These are phyloP conservation scores for Blastobotrys indianensis DNA, from an alignment of 1,139 yeast genomes.

Conservation along the genomic window DNA sequence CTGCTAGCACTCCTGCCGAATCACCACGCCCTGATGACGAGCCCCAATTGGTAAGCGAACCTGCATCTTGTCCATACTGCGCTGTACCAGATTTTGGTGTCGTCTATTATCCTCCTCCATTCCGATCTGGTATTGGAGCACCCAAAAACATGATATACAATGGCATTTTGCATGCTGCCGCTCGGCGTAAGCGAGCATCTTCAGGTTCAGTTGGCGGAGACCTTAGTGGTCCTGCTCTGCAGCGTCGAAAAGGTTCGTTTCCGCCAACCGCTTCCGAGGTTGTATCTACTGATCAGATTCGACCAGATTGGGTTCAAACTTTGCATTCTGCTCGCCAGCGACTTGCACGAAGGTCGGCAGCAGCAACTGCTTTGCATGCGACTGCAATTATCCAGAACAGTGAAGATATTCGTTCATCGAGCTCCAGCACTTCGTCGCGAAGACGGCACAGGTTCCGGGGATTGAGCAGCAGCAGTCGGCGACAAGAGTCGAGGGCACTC, in stretches of 20 bases:
- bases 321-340: conserved; percentile 66
- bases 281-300: conserved; percentile 68
- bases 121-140: conserved; percentile 8
- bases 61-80: conserved; percentile 91
- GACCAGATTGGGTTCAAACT: conserved; percentile 90
- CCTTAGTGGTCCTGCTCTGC: conserved; percentile 12
- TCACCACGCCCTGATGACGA: conserved; percentile 10
- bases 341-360: conserved; percentile 81
- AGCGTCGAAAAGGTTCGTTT: conserved; percentile 22
- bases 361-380: conserved; percentile 91
- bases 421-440: conserved; percentile 8
- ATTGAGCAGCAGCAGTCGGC: conserved; percentile 1
- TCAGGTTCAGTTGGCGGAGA: conserved; percentile 5
- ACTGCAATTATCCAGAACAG: conserved; percentile 49
- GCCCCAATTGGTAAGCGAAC: conserved; percentile 59
- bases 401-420: conserved; percentile 14
- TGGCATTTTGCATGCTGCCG: no score
- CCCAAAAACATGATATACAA: neutral
- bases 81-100: conserved; percentile 85
- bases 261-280: conserved; percentile 34
- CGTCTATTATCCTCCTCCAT: conserved; percentile 59
- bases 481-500: conserved; percentile 33
- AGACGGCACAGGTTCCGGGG: conserved; percentile 10
- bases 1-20: conserved; percentile 12
- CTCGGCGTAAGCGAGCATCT: conserved; percentile 3